Evolutionary conservation across 176 grass and related monocot genomes (phyloP).

Genomic region (Triticum urartu): DNA sequence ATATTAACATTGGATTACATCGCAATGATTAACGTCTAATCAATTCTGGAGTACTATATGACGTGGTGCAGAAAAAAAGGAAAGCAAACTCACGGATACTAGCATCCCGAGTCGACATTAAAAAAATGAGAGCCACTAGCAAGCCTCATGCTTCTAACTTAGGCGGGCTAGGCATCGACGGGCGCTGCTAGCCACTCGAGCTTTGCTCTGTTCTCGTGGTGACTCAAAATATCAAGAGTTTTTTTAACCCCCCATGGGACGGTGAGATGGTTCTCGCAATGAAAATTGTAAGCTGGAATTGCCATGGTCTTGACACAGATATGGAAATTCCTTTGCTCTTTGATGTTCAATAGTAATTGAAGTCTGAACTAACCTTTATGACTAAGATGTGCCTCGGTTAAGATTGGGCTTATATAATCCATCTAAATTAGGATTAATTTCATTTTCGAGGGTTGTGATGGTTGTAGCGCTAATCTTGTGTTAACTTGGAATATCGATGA

Average conservation of each 20-base stretch:
- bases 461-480: background rate
- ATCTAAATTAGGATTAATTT: background rate
- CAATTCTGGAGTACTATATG: no score
- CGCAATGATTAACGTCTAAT: no score
- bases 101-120: no score
- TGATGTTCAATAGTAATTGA: background rate
- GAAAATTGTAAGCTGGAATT: background rate
- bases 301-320: background rate
- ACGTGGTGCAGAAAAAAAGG: no score
- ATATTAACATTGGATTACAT: no score
- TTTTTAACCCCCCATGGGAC: background rate
- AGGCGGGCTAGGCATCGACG: no score
- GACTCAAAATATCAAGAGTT: no score
- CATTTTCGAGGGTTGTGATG: background rate
- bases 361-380: background rate
- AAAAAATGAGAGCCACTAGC: no score
- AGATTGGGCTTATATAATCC: background rate
- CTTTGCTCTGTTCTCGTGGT: no score
- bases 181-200: no score
- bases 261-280: background rate
- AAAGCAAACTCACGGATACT: no score
- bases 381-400: background rate
- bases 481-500: background rate
- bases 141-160: no score
- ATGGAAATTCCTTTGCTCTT: background rate